phyloP scores from a whole-genome alignment of 2,329 filamentous ascomycete genomes.

The Fusarium secorum region DNA sequence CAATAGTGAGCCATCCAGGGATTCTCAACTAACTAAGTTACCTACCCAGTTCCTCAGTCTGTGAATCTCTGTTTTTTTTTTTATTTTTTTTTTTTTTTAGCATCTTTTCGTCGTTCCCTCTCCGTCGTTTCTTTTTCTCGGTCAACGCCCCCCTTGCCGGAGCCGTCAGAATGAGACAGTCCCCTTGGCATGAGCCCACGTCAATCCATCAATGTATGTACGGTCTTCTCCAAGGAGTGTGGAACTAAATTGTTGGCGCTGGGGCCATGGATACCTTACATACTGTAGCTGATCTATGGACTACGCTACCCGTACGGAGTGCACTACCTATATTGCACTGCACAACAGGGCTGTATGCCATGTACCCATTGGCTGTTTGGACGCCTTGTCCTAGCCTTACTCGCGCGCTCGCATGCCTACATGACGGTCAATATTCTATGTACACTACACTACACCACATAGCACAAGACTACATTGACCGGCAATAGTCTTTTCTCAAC shows the following conservation, averaged over 20 bases:
- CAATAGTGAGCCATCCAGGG: conserved; percentile 10
- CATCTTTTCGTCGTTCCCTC: conserved; percentile 3
- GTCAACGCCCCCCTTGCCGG: conserved; percentile 24
- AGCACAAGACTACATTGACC: conserved; percentile 10
- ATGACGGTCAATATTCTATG: conserved; percentile 24
- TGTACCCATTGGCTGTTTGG: conserved; percentile 12
- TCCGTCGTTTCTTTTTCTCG: conserved; percentile 6
- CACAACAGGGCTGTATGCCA: conserved; percentile 1
- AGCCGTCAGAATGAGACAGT: conserved; percentile 40
- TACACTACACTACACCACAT: conserved; percentile 8
- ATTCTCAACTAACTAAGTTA: conserved; percentile 2
- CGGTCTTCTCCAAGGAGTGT: conserved; percentile 10
- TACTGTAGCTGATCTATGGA: conserved; percentile 1
- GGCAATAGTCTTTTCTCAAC: conserved; percentile 25
- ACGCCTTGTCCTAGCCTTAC: conserved; percentile 33
- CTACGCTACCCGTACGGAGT: not conserved
- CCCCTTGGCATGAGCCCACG: conserved; percentile 36
- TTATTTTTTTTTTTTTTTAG: not conserved
- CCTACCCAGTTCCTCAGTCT: not conserved
- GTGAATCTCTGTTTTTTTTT: not conserved
- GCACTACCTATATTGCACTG: conserved; percentile 4
- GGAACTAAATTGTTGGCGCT: conserved; percentile 7
- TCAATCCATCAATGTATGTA: conserved; percentile 32
- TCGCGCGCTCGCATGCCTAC: conserved; percentile 7
- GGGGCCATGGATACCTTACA: not conserved